These are phyloP conservation scores for Vigna angularis DNA, from an alignment of 306 rosid species.

Conservation along the genomic window DNA sequence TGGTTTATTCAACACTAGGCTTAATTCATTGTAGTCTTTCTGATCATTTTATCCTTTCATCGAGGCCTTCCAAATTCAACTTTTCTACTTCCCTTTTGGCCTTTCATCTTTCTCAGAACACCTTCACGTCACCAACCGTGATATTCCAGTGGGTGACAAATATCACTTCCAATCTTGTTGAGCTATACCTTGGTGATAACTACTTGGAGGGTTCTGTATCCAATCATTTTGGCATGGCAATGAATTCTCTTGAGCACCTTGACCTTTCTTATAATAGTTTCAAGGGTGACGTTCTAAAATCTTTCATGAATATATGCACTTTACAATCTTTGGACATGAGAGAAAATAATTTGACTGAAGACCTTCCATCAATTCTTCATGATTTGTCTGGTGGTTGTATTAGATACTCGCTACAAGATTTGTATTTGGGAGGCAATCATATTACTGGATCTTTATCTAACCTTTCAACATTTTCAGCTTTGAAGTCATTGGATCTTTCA, in stretches of 20 bases:
- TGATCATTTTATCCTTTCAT: too few species aligned
- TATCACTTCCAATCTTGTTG: too few species aligned
- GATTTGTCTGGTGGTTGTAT: not conserved
- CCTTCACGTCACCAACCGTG: too few species aligned
- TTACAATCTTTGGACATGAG: accelerated
- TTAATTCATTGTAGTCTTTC: too few species aligned
- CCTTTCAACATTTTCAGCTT: not conserved
- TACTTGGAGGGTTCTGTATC: not conserved
- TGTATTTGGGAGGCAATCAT: not conserved
- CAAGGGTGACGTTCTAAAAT: not conserved
- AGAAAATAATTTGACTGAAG: not conserved
- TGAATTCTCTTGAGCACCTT: conserved; percentile 26
- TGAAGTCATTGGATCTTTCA: not conserved
- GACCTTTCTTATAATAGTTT: not conserved
- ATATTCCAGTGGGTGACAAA: too few species aligned
- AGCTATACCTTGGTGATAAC: too few species aligned
- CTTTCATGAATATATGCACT: conserved; percentile 27
- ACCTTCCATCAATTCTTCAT: conserved; percentile 24
- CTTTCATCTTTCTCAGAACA: too few species aligned
- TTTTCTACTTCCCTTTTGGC: too few species aligned
- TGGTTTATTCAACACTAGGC: too few species aligned
- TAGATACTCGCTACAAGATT: not conserved
- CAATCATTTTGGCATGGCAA: conserved; percentile 20
- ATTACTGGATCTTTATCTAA: not conserved
- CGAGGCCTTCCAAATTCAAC: too few species aligned